Evolutionary conservation across 306 rosid species (phyloP), one percentile per base, ranked within the genome.

Genomic region (Gillenia trifoliata): DNA sequence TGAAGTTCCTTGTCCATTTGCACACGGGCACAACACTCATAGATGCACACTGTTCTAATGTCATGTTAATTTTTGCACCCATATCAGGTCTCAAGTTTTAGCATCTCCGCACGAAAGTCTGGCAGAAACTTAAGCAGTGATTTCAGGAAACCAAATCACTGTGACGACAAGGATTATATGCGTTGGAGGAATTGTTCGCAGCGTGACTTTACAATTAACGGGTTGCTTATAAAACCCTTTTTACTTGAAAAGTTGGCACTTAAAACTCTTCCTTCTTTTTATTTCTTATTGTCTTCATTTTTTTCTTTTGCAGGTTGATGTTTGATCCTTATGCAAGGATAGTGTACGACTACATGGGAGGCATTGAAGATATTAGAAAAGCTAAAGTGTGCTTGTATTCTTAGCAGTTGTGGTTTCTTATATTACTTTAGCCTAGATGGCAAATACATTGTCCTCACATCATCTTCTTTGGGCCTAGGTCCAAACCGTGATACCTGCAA

Each of bases 181-280:
- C 96, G 92, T 54, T 91, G 96, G 97, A 89, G 79, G 81, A 88
- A 93, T 82, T 93, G 97, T 76, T 71, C 86, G 83, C 88, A 75
- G 30, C 86, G 96, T 55, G 98, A 93, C 86, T 93, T 93, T 64
- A 93, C 98, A 19, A 89, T 93, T 80, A 93, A 91, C 7, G 96
- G 98, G 97, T 93, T 77, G 89, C 57, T 77, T 67, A 76, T 74
- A 59, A 26, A 61, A 80, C 23, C 80, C 81, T 75, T 74, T 70
- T 87, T 54, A 61, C 78, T 75, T 83, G 64, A 33, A 33, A 61
- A 69, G 57, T 66, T 60, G 13, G 19, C 76, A 64, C n/a, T 77
- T 71, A 38, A 70, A 57, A 33, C 34, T 72, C 55, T 55, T 66
- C 65, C 72, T 28, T 70, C 64, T 66, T 56, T 64, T 29, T 62